These are phyloP conservation scores for apple (Malus domestica) DNA, from an alignment of 306 rosid species.

Conservation along the genomic window ASM211411v1 NC_041790.1:4917001-4917500, in stretches of 20 bases:
- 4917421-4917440: conserved; percentile 14
- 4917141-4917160: conserved; percentile 98
- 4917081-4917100: neutral
- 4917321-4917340: conserved; percentile 99
- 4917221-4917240: conserved; percentile 90
- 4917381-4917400: conserved; percentile 89
- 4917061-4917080: too few species aligned
- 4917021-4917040: neutral
- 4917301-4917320: conserved; percentile 76
- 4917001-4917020: neutral
- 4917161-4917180: conserved; percentile 89
- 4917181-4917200: conserved; percentile 74
- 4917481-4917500: conserved; percentile 13
- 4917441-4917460: neutral
- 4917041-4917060: neutral
- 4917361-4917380: conserved; percentile 84
- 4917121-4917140: conserved; percentile 83
- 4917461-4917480: conserved; percentile 8
- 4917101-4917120: conserved; percentile 53
- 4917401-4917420: conserved; percentile 16
- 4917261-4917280: conserved; percentile 82
- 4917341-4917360: conserved; percentile 83
- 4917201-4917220: conserved; percentile 90
- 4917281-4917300: conserved; percentile 77
- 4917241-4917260: conserved; percentile 84